Evolutionary conservation across 108 stramenopile species (phyloP), one percentile per base, ranked within the genome.

Genomic region (Epithemia pelagica): DNA sequence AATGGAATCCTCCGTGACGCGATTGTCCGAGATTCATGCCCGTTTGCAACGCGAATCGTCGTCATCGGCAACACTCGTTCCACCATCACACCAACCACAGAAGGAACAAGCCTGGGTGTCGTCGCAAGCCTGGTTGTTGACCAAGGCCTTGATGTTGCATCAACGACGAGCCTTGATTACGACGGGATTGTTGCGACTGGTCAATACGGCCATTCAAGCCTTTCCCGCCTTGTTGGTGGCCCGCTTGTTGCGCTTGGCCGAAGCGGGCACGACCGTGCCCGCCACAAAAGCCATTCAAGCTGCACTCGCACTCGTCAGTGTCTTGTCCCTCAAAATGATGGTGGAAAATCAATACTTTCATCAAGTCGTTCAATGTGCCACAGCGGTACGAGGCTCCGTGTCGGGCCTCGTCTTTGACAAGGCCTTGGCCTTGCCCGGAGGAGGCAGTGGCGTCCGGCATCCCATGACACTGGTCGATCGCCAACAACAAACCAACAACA

Each of bases 271-370:
- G 26, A 24, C 77, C 2, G 18, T 67, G 26, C 76, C 66, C 18
- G 46, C 75, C 20, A 61, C 65, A 8, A 63, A 81, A 54, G 80
- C 87, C 37, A 15, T 91, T 32, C 30, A 29, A 22, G 75, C 87
- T 18, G 85, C 83, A 0, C 22, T 81, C 5, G 26, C 65, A 27
- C 57, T 88, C 28, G 76, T 88, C 10, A 37, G 61, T 22, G 84
- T 90, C 3, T 58, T 90, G 56, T 66, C 58, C 26, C 23, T 82
- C 27, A 96, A 96, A 78, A 94, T 89, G 80, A 65, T 91, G 22
- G 74, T 90, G 10, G 96, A 96, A 68, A 96, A 94, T 64, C 81
- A 82, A 66, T 94, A 89, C 70, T 96, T 95, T 72, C 88, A 94
- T 74, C 68, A 75, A 53, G 76, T 90, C 62, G 82, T 86, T 52